These are phyloP conservation scores for Syzygium jambos DNA, from an alignment of 345 rosid genomes.

Conservation along the genomic window DNA sequence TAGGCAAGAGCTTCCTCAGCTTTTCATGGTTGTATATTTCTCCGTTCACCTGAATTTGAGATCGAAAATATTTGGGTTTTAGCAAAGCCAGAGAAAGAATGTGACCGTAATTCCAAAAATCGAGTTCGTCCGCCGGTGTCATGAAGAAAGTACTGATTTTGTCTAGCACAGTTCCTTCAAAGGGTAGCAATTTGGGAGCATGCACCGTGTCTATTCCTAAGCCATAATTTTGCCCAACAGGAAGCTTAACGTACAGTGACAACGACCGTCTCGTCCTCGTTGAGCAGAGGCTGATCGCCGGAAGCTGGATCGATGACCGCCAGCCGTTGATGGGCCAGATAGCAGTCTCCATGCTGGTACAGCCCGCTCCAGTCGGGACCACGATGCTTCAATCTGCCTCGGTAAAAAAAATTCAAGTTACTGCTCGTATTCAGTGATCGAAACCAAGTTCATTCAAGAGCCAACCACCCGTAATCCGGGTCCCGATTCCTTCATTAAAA, in stretches of 20 bases:
- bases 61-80: background rate
- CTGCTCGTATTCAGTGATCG: background rate
- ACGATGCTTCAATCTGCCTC: constrained; percentile 77
- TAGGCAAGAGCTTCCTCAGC: constrained; percentile 47
- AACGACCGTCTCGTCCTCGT: constrained; percentile 58
- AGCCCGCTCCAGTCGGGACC: constrained; percentile 99
- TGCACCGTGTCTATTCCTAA: background rate
- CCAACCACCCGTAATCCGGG: background rate
- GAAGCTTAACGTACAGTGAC: constrained; percentile 49
- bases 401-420: background rate
- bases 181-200: background rate
- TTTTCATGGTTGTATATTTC: constrained; percentile 93
- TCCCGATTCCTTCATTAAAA: background rate
- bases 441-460: background rate
- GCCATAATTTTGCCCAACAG: background rate
- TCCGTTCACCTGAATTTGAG: constrained; percentile 62
- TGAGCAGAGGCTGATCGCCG: constrained; percentile 89
- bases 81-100: background rate
- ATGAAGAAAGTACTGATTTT: background rate
- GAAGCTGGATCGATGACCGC: constrained; percentile 91
- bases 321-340: constrained; percentile 74
- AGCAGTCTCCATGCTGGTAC: constrained; percentile 64
- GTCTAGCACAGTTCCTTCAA: background rate
- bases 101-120: background rate
- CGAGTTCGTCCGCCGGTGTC: background rate